Conservation (phyloP, 176 grass and related monocot genomes). For the Pharus latifolius region DNA sequence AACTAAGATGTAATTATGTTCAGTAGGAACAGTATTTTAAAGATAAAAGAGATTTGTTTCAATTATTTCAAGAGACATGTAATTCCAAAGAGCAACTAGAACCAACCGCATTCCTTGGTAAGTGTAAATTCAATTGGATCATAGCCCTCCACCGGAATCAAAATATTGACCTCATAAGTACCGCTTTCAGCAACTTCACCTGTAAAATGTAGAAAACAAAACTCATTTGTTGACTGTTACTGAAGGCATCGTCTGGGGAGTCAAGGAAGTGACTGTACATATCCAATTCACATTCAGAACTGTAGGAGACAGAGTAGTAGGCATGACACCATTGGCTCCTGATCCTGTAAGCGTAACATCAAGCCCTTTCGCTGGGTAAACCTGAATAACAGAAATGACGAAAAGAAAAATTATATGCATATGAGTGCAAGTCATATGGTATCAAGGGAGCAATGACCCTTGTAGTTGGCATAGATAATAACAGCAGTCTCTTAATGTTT, state of each 20-base stretch:
- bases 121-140: slow-evolving; percentile 80
- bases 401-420: neutral
- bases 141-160: slow-evolving; percentile 68
- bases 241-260: neutral
- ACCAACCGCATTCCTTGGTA: slow-evolving; percentile 84
- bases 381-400: slow-evolving; percentile 25
- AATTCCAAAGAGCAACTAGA: slow-evolving; percentile 24
- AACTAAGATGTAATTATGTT: neutral
- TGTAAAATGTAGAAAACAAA: slow-evolving; percentile 24
- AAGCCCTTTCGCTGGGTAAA: slow-evolving; percentile 70
- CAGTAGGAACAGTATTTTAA: neutral
- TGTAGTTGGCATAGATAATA: neutral
- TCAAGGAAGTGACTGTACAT: slow-evolving; percentile 44
- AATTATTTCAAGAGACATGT: too few relatives aligned
- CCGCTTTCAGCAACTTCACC: slow-evolving; percentile 52
- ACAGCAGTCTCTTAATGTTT: neutral
- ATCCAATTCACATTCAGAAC: slow-evolving; percentile 78
- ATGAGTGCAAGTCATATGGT: neutral
- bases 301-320: slow-evolving; percentile 81
- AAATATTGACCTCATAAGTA: slow-evolving; percentile 66
- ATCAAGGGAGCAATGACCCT: neutral
- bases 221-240: slow-evolving; percentile 1
- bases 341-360: slow-evolving; percentile 54
- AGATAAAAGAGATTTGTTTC: too few relatives aligned
- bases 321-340: slow-evolving; percentile 39